A percentile compares a stretch with the other conserved stretches of the same genome.
Evolutionary conservation across 805 yeast genomes (phyloP).

Genomic region (Diddensiella caesifluorescens): DNA sequence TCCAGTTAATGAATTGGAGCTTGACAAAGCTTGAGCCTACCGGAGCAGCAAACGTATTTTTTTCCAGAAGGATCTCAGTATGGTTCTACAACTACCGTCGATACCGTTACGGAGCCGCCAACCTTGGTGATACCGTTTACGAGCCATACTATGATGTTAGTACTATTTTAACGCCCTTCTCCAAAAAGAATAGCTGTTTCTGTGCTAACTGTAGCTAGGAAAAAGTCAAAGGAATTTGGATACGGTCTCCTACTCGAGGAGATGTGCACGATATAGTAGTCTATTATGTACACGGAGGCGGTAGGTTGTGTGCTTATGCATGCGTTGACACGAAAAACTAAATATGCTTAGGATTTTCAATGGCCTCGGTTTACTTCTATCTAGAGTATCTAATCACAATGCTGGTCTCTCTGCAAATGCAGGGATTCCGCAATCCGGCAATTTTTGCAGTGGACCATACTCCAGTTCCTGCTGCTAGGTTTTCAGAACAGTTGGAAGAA

Average conservation of each 20-base stretch:
- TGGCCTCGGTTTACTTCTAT: conserved; percentile 38
- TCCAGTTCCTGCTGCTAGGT: conserved; percentile 17
- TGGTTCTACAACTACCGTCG: conserved; percentile 24
- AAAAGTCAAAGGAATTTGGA: conserved; percentile 34
- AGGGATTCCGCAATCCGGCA: conserved; percentile 47
- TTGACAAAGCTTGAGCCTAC: conserved; percentile 22
- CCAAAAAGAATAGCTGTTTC: no score
- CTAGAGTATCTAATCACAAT: conserved; percentile 41
- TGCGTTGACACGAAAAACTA: conserved; percentile 3
- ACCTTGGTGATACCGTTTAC: conserved; percentile 27
- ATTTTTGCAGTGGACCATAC: conserved; percentile 36
- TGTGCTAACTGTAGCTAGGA: conserved; percentile 21
- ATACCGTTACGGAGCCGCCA: conserved; percentile 29
- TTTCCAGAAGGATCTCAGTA: conserved; percentile 23
- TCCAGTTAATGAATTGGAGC: conserved; percentile 23
- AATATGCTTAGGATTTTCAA: conserved; percentile 25
- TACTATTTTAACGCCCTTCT: no score
- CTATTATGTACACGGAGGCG: conserved; percentile 43
- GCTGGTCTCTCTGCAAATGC: conserved; percentile 39
- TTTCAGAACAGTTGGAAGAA: conserved; percentile 29
- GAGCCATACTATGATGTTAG: conserved; percentile 10
- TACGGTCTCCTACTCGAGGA: conserved; percentile 30
- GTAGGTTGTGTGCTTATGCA: no score
- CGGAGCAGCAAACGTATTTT: conserved; percentile 21
- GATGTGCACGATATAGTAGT: conserved; percentile 38